These are phyloP conservation scores for Pseudevernia furfuracea DNA, from an alignment of 495 filamentous ascomycete species.

Conservation along the genomic window DNA sequence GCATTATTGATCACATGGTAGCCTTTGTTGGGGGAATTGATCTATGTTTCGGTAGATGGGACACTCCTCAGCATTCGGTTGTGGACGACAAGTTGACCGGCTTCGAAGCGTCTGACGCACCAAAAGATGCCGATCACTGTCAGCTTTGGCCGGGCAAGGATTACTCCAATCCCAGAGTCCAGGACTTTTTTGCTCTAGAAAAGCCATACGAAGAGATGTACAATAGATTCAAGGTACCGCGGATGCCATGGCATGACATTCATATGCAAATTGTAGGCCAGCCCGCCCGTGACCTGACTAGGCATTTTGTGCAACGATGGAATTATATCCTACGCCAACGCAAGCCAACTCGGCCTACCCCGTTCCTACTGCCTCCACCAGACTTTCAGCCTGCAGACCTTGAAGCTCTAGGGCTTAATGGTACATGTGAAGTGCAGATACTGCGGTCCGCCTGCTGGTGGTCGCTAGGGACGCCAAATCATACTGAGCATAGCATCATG, in stretches of 20 bases:
- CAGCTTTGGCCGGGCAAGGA: conserved; percentile 98
- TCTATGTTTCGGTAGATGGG: conserved; percentile 96
- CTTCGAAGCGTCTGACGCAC: conserved; percentile 68
- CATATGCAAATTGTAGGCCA: conserved; percentile 98
- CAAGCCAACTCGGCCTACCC: conserved; percentile 88
- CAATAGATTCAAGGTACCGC: conserved; percentile 72
- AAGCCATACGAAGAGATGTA: conserved; percentile 99
- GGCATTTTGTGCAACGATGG: conserved; percentile 98
- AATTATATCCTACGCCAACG: conserved; percentile 93
- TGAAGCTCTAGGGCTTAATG: conserved; percentile 77
- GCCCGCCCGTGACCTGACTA: conserved; percentile 84
- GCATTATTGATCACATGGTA: conserved; percentile 90
- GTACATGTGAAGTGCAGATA: conserved; percentile 94
- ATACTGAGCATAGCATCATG: conserved; percentile 88
- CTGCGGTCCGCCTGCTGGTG: conserved; percentile 82
- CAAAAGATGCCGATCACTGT: conserved; percentile 87
- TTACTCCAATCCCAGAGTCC: conserved; percentile 92
- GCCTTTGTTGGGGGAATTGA: conserved; percentile 96
- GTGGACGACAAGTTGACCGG: conserved; percentile 92
- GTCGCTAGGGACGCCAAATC: conserved; percentile 80
- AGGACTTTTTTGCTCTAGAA: conserved; percentile 88
- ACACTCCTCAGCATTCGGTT: conserved; percentile 85
- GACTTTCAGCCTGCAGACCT: conserved; percentile 82
- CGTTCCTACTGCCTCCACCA: conserved; percentile 85
- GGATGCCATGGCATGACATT: conserved; percentile 99